Evolutionary conservation across 306 rosid genomes (phyloP).

Genomic region (Myrica gale): DNA sequence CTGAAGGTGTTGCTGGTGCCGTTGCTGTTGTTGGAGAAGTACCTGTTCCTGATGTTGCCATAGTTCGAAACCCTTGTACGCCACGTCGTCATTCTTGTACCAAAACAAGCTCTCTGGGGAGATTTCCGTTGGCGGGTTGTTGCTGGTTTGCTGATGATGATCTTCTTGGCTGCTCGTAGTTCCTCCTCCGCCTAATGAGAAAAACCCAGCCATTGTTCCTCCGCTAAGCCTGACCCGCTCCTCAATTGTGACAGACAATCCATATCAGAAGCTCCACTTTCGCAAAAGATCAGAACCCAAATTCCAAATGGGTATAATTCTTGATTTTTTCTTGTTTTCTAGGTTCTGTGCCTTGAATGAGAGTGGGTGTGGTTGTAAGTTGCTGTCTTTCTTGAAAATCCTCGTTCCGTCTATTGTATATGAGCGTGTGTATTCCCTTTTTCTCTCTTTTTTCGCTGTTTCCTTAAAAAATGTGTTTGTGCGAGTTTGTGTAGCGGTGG

Average conservation of each 20-base stretch:
- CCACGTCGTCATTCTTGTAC: conserved; percentile 56
- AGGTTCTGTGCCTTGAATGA: background rate
- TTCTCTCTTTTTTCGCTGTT: background rate
- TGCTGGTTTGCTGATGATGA: conserved; percentile 7
- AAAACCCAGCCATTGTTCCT: conserved; percentile 76
- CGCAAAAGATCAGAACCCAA: conserved; percentile 17
- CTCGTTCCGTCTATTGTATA: background rate
- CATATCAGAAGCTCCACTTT: conserved; percentile 57
- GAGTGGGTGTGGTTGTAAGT: background rate
- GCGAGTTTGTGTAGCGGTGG: background rate
- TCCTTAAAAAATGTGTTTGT: conserved; percentile 12
- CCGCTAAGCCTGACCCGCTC: conserved; percentile 37
- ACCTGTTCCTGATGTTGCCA: conserved; percentile 64
- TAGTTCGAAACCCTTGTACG: conserved; percentile 69
- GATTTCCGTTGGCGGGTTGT: conserved; percentile 35
- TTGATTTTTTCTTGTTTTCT: background rate
- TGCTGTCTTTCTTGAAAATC: background rate
- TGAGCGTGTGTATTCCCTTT: background rate
- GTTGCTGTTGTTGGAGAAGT: conserved; percentile 29
- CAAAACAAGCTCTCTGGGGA: conserved; percentile 53
- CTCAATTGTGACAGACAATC: conserved; percentile 56
- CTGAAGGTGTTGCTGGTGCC: conserved; percentile 29
- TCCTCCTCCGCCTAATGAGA: conserved; percentile 64
- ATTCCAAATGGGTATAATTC: conserved; percentile 9
- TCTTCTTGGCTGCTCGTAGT: conserved; percentile 14